These are phyloP conservation scores for Hygrophoropsis aurantiaca DNA, from an alignment of 768 basidiomycete species.

Conservation along the genomic window DNA sequence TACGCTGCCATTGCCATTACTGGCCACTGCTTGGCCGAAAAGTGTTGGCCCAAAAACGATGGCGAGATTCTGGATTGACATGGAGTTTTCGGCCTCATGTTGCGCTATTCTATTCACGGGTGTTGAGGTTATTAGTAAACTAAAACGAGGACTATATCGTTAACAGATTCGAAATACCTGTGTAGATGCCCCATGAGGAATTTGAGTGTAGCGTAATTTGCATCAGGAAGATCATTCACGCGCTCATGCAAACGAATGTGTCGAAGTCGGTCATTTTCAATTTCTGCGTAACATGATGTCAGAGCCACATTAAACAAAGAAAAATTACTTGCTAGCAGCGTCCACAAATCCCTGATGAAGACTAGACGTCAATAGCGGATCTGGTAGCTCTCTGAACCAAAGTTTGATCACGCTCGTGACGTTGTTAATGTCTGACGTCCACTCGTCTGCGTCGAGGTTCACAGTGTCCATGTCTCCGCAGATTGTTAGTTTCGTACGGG, in stretches of 20 bases:
- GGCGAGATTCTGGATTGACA: constrained; percentile 90
- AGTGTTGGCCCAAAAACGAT: constrained; percentile 99
- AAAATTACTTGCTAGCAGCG: constrained; percentile 74
- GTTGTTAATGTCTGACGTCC: constrained; percentile 93
- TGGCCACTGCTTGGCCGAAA: constrained; percentile 66
- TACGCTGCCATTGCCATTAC: constrained; percentile 35
- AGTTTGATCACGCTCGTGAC: constrained; percentile 93
- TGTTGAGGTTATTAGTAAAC: not conserved
- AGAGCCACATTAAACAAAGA: not conserved
- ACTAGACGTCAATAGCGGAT: constrained; percentile 81
- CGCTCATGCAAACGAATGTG: constrained; percentile 96
- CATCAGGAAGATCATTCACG: constrained; percentile 95
- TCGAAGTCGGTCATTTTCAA: constrained; percentile 91
- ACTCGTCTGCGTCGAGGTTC: constrained; percentile 85
- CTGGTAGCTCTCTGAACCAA: constrained; percentile 95
- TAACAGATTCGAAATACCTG: constrained; percentile 49
- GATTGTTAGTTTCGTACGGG: constrained; percentile 15
- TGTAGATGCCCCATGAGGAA: constrained; percentile 93
- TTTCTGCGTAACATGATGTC: constrained; percentile 47
- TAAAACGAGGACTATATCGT: not conserved
- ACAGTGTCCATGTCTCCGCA: constrained; percentile 77
- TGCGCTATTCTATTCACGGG: constrained; percentile 59
- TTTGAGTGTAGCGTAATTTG: constrained; percentile 98
- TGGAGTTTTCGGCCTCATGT: constrained; percentile 78
- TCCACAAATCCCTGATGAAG: constrained; percentile 94